These are phyloP conservation scores for Cladophialophora yegresii DNA, from an alignment of 2,329 filamentous ascomycete species.

Conservation along the genomic window DNA sequence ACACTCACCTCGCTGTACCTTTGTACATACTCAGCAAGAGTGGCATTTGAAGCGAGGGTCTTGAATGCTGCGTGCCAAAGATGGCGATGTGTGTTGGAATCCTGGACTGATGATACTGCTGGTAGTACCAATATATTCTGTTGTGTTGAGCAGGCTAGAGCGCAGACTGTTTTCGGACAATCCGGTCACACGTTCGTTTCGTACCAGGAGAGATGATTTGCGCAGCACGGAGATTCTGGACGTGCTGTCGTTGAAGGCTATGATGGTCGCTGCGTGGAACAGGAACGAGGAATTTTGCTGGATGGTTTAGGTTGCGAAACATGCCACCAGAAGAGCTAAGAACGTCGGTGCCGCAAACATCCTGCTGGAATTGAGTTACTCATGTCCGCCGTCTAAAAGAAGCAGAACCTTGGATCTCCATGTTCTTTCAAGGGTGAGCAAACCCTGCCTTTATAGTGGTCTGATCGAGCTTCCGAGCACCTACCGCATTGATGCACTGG, in stretches of 20 bases:
- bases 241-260: background rate
- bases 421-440: background rate
- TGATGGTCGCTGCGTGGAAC: background rate
- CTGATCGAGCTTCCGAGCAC: background rate
- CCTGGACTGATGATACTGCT: slow-evolving; percentile 38
- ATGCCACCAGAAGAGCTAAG: background rate
- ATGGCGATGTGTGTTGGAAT: slow-evolving; percentile 42
- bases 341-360: background rate
- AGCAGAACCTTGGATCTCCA: background rate
- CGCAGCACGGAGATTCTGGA: background rate
- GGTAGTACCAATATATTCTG: slow-evolving; percentile 41
- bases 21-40: slow-evolving; percentile 52
- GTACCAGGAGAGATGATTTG: background rate
- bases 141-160: background rate
- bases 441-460: background rate
- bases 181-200: background rate
- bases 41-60: slow-evolving; percentile 56
- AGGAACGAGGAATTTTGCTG: background rate
- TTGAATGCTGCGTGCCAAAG: slow-evolving; percentile 54
- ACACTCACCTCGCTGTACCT: slow-evolving; percentile 41
- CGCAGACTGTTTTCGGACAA: background rate
- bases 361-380: background rate
- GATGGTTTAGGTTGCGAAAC: background rate
- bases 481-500: background rate
- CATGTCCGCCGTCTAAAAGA: background rate